Evolutionary conservation across 148 eudicot species (phyloP).

Genomic region (Rhododendron griersonianum): DNA sequence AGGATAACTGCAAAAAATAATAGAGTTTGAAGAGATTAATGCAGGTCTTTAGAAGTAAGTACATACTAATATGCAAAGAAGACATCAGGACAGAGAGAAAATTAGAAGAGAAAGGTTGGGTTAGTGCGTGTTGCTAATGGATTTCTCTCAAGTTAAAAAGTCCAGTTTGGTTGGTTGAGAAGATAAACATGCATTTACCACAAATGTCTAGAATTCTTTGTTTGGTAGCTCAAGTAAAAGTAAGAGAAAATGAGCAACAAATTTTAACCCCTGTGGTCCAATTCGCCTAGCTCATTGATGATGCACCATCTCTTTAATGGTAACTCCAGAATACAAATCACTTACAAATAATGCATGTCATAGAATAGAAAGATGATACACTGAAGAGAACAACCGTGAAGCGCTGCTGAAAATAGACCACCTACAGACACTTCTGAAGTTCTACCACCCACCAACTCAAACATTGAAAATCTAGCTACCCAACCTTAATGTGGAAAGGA

Average conservation of each 20-base stretch:
- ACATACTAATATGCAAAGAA: not conserved
- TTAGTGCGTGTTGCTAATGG: not conserved
- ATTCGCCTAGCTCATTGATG: not conserved
- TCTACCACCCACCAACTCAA: not conserved
- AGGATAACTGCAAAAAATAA: not conserved
- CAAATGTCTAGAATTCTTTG: not conserved
- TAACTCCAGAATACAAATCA: not conserved
- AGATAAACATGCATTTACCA: not conserved
- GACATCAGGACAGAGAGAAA: not conserved
- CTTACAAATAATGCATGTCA: not conserved
- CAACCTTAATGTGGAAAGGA: not conserved
- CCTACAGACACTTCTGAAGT: not conserved
- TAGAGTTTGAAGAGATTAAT: not conserved
- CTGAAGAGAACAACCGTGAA: not conserved
- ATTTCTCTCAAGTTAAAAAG: not conserved
- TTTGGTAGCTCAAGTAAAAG: not conserved
- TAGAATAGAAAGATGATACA: not conserved
- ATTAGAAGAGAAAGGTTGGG: not conserved
- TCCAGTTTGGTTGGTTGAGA: not conserved
- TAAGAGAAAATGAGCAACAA: not conserved
- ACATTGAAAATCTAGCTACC: not conserved
- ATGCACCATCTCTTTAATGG: not conserved
- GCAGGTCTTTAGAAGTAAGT: not conserved
- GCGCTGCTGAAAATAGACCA: not conserved
- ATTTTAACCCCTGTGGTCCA: not conserved